A percentile compares a stretch with the other conserved stretches of the same genome.
phyloP scores from a whole-genome alignment of 768 basidiomycete species.

The Leccinum variicolor region DNA sequence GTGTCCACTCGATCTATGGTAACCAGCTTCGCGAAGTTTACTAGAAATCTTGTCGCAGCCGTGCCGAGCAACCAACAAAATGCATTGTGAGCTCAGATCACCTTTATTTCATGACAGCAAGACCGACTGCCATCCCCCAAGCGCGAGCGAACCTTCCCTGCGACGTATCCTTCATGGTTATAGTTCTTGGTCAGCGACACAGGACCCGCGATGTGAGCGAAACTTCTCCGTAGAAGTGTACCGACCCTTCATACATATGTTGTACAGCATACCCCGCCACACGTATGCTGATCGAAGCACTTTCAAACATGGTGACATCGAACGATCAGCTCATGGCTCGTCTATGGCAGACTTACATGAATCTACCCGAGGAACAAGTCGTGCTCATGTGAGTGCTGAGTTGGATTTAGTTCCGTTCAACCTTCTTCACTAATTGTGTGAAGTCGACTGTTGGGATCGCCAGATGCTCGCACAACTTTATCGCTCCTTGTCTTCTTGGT shows the following conservation, averaged over 20 bases:
- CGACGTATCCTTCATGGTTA: constrained; percentile 66
- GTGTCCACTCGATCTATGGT: constrained; percentile 39
- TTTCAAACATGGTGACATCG: constrained; percentile 81
- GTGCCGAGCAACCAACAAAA: constrained; percentile 65
- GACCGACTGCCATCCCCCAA: constrained; percentile 29
- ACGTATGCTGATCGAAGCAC: constrained; percentile 67
- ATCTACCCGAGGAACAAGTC: constrained; percentile 67
- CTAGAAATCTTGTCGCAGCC: constrained; percentile 80
- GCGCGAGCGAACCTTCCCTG: constrained; percentile 69
- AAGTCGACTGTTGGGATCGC: constrained; percentile 61
- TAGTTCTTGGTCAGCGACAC: constrained; percentile 71
- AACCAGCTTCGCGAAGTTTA: constrained; percentile 66
- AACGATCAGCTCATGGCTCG: constrained; percentile 56
- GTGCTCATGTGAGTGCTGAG: constrained; percentile 63
- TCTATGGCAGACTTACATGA: constrained; percentile 64
- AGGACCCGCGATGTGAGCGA: constrained; percentile 55
- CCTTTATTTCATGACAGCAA: neutral
- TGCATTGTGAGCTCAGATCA: constrained; percentile 58
- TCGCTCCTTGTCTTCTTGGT: constrained; percentile 67
- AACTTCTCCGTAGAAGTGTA: constrained; percentile 2
- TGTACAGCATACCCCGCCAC: constrained; percentile 57
- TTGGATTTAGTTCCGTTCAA: neutral
- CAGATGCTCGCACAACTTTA: constrained; percentile 57
- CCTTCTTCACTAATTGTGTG: constrained; percentile 7
- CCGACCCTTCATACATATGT: neutral